A percentile compares a stretch with the other conserved stretches of the same genome.
phyloP scores from a whole-genome alignment of 768 basidiomycete species.

The Podaxis mareebaensis region DNA sequence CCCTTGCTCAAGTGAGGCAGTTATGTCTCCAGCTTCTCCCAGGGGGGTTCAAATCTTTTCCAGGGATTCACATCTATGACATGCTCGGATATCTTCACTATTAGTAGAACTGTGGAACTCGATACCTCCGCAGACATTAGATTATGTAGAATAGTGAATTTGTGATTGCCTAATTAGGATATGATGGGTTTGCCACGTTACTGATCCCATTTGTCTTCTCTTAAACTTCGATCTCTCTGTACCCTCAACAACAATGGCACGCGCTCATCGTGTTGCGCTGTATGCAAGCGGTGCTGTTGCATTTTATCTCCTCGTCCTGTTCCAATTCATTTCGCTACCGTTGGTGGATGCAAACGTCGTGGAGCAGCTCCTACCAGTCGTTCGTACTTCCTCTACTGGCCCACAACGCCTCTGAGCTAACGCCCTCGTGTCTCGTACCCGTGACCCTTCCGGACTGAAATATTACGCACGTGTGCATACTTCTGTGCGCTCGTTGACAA shows the following conservation, averaged over 20 bases:
- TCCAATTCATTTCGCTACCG: conserved; percentile 56
- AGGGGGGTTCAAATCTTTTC: background rate
- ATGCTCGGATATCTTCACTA: background rate
- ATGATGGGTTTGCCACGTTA: conserved; percentile 14
- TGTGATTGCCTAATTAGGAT: background rate
- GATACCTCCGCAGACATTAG: background rate
- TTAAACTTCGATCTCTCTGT: background rate
- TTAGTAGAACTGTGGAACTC: background rate
- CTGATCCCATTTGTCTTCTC: background rate
- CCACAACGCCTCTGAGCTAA: background rate
- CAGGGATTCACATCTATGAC: background rate
- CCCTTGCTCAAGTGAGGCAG: conserved; percentile 31
- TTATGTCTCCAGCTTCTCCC: background rate
- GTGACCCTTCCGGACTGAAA: background rate
- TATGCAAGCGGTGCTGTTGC: conserved; percentile 41
- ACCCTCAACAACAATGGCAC: conserved; percentile 47
- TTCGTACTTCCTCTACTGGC: conserved; percentile 33
- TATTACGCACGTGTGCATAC: background rate
- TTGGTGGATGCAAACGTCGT: conserved; percentile 47
- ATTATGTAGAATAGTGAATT: background rate
- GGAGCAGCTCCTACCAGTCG: conserved; percentile 58
- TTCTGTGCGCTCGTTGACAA: background rate
- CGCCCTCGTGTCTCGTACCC: background rate
- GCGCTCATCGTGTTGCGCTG: conserved; percentile 55
- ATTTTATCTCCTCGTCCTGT: conserved; percentile 58